Evolutionary conservation across 2,329 filamentous ascomycete genomes (phyloP).

Genomic region (Corinectria fuckeliana): DNA sequence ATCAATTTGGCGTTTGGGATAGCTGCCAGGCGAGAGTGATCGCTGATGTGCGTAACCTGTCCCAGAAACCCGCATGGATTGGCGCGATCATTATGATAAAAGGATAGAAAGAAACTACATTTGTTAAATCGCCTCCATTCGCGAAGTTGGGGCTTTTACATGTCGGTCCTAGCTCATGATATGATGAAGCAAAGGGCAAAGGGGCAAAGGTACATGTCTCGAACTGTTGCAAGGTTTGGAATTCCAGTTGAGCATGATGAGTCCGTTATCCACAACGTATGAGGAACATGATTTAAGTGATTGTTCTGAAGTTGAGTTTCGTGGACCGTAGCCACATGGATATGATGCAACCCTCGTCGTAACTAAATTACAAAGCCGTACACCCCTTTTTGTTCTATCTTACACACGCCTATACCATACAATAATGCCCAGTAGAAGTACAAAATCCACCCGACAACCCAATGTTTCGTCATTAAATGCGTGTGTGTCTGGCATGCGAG

Average conservation of each 20-base stretch:
- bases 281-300: constrained; percentile 20
- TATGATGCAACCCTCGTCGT: constrained; percentile 29
- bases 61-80: neutral
- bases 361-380: constrained; percentile 35
- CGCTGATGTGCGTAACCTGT: neutral
- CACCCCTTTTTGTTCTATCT: constrained; percentile 29
- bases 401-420: constrained; percentile 34
- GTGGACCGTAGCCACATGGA: constrained; percentile 28
- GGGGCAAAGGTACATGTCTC: no score
- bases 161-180: neutral
- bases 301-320: constrained; percentile 39
- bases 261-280: no score
- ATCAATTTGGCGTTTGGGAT: constrained; percentile 6
- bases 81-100: neutral
- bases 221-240: no score
- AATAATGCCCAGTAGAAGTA: constrained; percentile 37
- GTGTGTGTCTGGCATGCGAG: neutral
- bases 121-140: no score
- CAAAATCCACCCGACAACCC: constrained; percentile 27
- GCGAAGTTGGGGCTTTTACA: no score
- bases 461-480: constrained; percentile 15
- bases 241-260: no score
- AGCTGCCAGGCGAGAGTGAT: neutral
- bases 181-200: neutral
- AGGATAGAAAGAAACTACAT: no score